Evolutionary conservation across 768 basidiomycete species (phyloP).

Genomic region (Podaxis sp.): DNA sequence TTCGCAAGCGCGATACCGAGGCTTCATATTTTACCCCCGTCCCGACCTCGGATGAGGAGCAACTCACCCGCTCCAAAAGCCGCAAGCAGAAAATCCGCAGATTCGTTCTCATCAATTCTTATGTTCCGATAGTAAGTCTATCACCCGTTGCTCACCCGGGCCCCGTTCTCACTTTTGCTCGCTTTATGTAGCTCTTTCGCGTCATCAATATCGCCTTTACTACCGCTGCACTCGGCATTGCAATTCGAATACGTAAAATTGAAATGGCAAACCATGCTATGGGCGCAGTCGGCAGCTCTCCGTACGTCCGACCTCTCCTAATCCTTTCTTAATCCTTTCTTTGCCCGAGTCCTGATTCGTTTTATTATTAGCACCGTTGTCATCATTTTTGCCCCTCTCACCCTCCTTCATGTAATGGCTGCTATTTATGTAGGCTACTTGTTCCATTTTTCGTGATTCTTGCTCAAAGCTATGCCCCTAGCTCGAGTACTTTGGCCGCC

Average conservation of each 20-base stretch:
- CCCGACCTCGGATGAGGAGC: constrained; percentile 28
- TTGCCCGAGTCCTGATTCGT: not conserved
- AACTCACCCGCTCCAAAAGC: constrained; percentile 27
- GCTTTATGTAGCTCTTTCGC: constrained; percentile 65
- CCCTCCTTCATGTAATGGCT: constrained; percentile 80
- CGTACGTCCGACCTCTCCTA: constrained; percentile 43
- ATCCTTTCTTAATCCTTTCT: not conserved
- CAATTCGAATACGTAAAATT: constrained; percentile 66
- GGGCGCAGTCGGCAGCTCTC: constrained; percentile 82
- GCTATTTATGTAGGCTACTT: constrained; percentile 72
- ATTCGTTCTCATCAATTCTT: constrained; percentile 73
- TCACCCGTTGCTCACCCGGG: constrained; percentile 1
- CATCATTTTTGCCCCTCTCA: constrained; percentile 83
- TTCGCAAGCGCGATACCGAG: constrained; percentile 18
- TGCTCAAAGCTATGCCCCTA: constrained; percentile 32
- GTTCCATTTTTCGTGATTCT: not conserved
- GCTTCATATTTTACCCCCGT: constrained; percentile 25
- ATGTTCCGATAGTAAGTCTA: constrained; percentile 71
- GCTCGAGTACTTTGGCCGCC: constrained; percentile 92
- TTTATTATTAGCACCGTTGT: constrained; percentile 59
- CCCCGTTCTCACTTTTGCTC: constrained; percentile 14
- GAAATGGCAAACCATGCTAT: constrained; percentile 51
- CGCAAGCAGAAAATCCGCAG: constrained; percentile 51
- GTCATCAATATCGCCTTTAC: constrained; percentile 84
- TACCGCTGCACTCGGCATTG: constrained; percentile 74